Percentiles rank a stretch among this genome's conserved stretches.
Conservation (phyloP, 2,329 filamentous ascomycete genomes). For the Diaporthe humulicola region DNA sequence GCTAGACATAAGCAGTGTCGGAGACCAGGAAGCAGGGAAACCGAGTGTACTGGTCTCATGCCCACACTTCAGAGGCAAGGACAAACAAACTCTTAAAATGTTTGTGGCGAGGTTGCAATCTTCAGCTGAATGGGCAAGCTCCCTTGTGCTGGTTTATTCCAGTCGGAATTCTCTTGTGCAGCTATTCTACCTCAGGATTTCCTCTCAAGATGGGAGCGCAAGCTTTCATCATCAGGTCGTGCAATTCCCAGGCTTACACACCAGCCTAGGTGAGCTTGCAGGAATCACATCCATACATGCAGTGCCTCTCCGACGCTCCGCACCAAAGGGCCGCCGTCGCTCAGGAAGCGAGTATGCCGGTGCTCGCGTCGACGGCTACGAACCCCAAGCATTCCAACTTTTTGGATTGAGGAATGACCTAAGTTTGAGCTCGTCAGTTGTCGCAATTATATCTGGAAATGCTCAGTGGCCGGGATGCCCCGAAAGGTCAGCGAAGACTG, state of each 20-base stretch:
- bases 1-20: constrained; percentile 53
- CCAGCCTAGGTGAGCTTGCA: neutral
- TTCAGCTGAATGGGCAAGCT: constrained; percentile 24
- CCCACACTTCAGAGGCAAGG: constrained; percentile 57
- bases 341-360: constrained; percentile 27
- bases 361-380: constrained; percentile 48
- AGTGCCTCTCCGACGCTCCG: constrained; percentile 28
- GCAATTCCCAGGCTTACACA: constrained; percentile 8
- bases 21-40: constrained; percentile 25
- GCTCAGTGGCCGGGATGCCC: neutral
- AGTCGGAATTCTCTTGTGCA: constrained; percentile 48
- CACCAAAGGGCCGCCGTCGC: neutral
- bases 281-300: constrained; percentile 34
- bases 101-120: constrained; percentile 44
- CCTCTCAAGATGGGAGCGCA: constrained; percentile 44
- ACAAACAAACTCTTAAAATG: constrained; percentile 56
- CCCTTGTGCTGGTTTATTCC: constrained; percentile 53
- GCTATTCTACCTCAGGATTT: constrained; percentile 52
- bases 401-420: constrained; percentile 58
- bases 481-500: constrained; percentile 43
- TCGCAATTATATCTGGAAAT: constrained; percentile 16
- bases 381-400: constrained; percentile 62
- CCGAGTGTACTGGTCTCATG: constrained; percentile 55
- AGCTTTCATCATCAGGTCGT: constrained; percentile 54
- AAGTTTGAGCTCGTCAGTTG: constrained; percentile 54